Percentiles rank a stretch among this genome's conserved stretches.
Evolutionary conservation across 352 stramenopile species (phyloP).

Genomic region (Elongisporangium prolatum): DNA sequence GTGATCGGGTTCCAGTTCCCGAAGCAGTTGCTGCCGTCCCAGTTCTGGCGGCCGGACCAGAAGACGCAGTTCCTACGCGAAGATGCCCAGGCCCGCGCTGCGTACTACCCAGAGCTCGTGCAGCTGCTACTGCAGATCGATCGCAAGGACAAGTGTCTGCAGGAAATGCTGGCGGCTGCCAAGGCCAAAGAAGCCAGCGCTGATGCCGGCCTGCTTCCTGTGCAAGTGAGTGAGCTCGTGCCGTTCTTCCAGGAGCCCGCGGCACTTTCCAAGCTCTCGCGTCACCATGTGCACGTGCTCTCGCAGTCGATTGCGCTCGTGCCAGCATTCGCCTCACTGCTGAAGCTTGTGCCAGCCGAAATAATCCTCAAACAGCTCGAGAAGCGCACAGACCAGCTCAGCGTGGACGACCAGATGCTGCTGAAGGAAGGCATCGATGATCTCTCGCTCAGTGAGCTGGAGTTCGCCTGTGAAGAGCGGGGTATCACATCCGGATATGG

Average conservation of each 20-base stretch:
- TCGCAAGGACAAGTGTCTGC: constrained; percentile 42
- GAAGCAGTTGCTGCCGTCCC: constrained; percentile 79
- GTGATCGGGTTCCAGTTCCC: constrained; percentile 82
- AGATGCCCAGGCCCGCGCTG: constrained; percentile 43
- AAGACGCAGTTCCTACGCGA: constrained; percentile 80
- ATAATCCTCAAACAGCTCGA: constrained; percentile 41
- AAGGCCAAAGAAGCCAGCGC: constrained; percentile 5
- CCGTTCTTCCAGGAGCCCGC: constrained; percentile 69
- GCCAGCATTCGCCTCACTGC: constrained; percentile 52
- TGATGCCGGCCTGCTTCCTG: constrained; percentile 33
- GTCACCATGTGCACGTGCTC: constrained; percentile 48
- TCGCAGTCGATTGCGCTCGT: constrained; percentile 48
- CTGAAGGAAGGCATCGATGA: constrained; percentile 60
- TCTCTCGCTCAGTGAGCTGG: constrained; percentile 74
- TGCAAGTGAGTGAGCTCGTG: constrained; percentile 49
- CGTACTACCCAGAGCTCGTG: constrained; percentile 56
- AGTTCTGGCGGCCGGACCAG: constrained; percentile 82
- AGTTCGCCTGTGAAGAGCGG: constrained; percentile 82
- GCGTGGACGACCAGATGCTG: constrained; percentile 70
- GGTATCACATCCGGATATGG: constrained; percentile 69
- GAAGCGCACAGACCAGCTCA: constrained; percentile 55
- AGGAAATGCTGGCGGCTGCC: constrained; percentile 35
- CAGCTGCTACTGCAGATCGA: constrained; percentile 61
- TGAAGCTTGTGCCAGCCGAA: constrained; percentile 33
- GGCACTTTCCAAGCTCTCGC: constrained; percentile 32